Evolutionary conservation across 257 asterid species (phyloP).

Genomic region (Coffea canephora): DNA sequence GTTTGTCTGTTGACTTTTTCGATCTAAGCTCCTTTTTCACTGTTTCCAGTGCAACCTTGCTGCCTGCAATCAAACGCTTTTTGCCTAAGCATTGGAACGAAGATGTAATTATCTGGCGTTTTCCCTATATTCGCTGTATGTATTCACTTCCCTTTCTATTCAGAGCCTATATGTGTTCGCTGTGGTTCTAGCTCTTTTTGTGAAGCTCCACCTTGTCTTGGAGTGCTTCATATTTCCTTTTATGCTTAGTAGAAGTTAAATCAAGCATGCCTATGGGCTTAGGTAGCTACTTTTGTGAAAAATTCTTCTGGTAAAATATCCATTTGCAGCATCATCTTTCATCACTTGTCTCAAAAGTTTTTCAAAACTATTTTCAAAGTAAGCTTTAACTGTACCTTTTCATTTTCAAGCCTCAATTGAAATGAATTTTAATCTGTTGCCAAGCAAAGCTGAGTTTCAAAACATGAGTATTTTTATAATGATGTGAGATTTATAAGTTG

Average conservation of each 20-base stretch:
- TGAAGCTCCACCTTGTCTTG: neutral
- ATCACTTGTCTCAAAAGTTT: neutral
- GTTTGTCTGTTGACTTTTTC: neutral
- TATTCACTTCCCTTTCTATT: conserved; percentile 8
- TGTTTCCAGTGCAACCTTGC: conserved; percentile 76
- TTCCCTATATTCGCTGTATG: conserved; percentile 76
- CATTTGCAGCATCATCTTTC: no score
- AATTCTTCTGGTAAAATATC: neutral
- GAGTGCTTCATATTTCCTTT: neutral
- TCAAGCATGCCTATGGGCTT: neutral
- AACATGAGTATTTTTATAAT: neutral
- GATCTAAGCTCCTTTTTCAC: conserved; percentile 5
- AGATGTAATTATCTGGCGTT: conserved; percentile 60
- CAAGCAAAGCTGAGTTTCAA: neutral
- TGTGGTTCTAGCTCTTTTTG: neutral
- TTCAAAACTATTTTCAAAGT: neutral
- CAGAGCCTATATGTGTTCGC: neutral
- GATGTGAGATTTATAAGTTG: neutral
- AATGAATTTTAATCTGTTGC: neutral
- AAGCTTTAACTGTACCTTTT: neutral
- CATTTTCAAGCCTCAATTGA: neutral
- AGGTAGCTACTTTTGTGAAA: neutral
- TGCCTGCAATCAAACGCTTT: conserved; percentile 71
- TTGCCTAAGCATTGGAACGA: conserved; percentile 85
- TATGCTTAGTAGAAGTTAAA: neutral